Percentiles rank a stretch among this genome's conserved stretches.
These are phyloP conservation scores for Vicia villosa DNA, from an alignment of 306 rosid genomes.

Conservation along the genomic window DNA sequence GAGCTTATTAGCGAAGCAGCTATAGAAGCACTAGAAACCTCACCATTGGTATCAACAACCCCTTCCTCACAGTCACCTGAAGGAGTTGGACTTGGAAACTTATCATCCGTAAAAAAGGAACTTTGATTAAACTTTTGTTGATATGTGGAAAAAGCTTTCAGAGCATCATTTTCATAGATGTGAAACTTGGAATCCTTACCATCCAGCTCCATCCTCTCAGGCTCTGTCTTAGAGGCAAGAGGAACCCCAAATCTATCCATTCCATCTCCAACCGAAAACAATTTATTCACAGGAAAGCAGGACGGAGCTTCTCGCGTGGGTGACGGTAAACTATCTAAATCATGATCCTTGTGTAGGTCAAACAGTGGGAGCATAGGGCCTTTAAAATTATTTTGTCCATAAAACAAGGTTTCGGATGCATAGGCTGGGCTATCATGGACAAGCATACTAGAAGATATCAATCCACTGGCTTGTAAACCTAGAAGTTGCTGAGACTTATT, in stretches of 20 bases:
- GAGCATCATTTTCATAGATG: constrained; percentile 83
- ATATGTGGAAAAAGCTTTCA: constrained; percentile 85
- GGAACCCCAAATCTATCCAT: constrained; percentile 40
- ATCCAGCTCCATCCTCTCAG: constrained; percentile 43
- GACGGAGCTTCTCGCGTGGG: constrained; percentile 80
- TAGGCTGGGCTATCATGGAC: constrained; percentile 32
- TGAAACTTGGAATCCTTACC: constrained; percentile 54
- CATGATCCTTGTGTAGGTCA: constrained; percentile 97
- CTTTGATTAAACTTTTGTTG: constrained; percentile 91
- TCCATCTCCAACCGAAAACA: constrained; percentile 45
- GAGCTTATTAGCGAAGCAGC: constrained; percentile 40
- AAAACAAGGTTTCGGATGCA: constrained; percentile 41
- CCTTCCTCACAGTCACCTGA: constrained; percentile 66
- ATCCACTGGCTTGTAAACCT: constrained; percentile 38
- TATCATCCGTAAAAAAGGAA: constrained; percentile 64
- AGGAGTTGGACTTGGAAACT: constrained; percentile 98
- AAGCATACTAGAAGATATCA: constrained; percentile 46
- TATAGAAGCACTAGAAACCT: constrained; percentile 68
- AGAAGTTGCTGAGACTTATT: constrained; percentile 40
- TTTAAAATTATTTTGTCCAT: constrained; percentile 59
- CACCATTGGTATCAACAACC: constrained; percentile 60
- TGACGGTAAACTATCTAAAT: constrained; percentile 91
- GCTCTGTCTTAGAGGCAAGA: constrained; percentile 44
- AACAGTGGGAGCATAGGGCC: constrained; percentile 70
- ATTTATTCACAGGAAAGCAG: constrained; percentile 53